Evolutionary conservation across 2,329 filamentous ascomycete genomes (phyloP), one percentile per base, ranked within the genome.

Genomic region (Paracorniculantispora psalliotae): DNA sequence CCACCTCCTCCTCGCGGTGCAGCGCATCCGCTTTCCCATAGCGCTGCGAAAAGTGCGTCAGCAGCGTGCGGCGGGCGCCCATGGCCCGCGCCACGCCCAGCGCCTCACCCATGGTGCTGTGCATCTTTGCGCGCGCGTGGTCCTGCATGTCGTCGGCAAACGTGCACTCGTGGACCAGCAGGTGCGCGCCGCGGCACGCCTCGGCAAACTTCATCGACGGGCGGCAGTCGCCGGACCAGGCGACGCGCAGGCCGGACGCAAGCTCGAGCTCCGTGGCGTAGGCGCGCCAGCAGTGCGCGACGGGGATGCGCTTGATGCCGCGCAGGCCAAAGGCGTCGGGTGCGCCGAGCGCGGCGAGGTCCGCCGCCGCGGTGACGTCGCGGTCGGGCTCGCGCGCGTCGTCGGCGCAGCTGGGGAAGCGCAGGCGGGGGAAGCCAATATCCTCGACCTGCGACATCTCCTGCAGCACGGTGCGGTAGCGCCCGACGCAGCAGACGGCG

Each of bases 1-100:
- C 30, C 39, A 69, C 66, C 5, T 72, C 69, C 61, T 73, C 72
- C 57, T 65, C 61, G 61, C 64, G 47, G 23, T 66, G 64, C 59
- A 75, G 61, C 47, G 70, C 68, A 28, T 71, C 70, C 13, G 68
- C 61, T 73, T 93, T 93, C 67, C 91, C 88, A 72, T 99, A 99
- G 8, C 94, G 82, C 76, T 99, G 94, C 58, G 88, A 92, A 74
- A 99, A 99, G 72, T 99, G 94, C 8, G 94, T 99, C 51, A 99
- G 80, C 58, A 99, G 76, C 17, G 94, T 87, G 17, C 90, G 81
- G 63, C 87, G 84, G 0, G 92, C 94, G 28, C 82, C 74, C 94
- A 99, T 99, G 48, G 79, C 75, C 13, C 82, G 80, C 1, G 88
- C 93, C 3, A 97, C 82, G 47, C 79, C 80, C 3, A 99, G 81